Conservation (phyloP, 1,284 basidiomycete species). For the Kalmanozyma brasiliensis region DNA sequence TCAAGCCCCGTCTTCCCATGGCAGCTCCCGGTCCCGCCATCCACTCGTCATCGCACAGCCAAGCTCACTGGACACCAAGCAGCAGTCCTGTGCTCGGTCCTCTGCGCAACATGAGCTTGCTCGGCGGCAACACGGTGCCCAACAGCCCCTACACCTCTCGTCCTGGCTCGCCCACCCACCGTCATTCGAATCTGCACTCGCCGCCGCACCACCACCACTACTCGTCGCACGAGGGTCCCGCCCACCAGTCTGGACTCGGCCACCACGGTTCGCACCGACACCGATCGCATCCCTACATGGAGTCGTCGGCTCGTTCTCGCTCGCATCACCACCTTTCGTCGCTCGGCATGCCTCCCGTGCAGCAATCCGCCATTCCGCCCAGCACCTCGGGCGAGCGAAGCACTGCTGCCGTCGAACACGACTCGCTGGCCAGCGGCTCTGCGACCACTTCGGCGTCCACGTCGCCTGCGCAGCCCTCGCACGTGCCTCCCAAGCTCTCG, state of each 20-base stretch:
- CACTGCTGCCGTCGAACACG: conserved; percentile 53
- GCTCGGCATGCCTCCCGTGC: conserved; percentile 44
- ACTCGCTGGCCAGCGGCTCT: conserved; percentile 38
- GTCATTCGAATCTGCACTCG: conserved; percentile 30
- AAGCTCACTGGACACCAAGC: conserved; percentile 62
- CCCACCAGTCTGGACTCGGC: conserved; percentile 57
- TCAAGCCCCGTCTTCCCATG: conserved; percentile 28
- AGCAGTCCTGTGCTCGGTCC: conserved; percentile 66
- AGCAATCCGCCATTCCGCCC: conserved; percentile 34
- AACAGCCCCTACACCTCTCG: conserved; percentile 62
- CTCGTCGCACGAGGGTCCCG: conserved; percentile 57
- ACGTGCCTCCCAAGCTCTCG: conserved; percentile 47
- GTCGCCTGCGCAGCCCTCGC: conserved; percentile 39
- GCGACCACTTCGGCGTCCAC: conserved; percentile 50
- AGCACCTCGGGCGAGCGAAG: conserved; percentile 64
- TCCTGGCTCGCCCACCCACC: conserved; percentile 58
- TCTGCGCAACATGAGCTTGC: conserved; percentile 64
- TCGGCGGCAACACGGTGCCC: conserved; percentile 62
- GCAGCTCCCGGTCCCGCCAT: conserved; percentile 8
- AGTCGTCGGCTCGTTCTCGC: conserved; percentile 48
- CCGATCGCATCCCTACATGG: conserved; percentile 63
- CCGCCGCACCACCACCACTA: conserved; percentile 43
- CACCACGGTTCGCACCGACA: conserved; percentile 65
- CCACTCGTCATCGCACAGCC: conserved; percentile 21
- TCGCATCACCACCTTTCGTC: conserved; percentile 64